These are phyloP conservation scores for Blastocystis sp. DNA, from an alignment of 352 stramenopile genomes.

Conservation along the genomic window DNA sequence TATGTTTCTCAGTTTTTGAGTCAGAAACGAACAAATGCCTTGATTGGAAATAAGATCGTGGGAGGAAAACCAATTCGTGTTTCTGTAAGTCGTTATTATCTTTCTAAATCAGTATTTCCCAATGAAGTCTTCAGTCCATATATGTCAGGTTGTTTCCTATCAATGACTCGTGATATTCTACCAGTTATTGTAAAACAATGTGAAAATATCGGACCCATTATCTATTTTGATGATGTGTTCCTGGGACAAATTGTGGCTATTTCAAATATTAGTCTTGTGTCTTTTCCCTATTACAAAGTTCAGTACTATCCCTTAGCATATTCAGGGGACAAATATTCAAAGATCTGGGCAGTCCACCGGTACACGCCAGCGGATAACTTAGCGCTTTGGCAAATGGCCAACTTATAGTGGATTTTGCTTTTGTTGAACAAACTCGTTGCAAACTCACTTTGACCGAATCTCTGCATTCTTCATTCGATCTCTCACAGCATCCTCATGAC, in stretches of 20 bases:
- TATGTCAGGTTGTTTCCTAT: conserved; percentile 44
- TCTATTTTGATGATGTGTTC: conserved; percentile 57
- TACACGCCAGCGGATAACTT: conserved; percentile 42
- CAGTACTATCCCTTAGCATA: conserved; percentile 24
- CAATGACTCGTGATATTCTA: conserved; percentile 31
- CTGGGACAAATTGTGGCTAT: conserved; percentile 44
- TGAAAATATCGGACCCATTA: conserved; percentile 38
- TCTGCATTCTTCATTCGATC: background rate
- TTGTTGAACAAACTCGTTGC: background rate
- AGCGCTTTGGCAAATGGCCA: conserved; percentile 46
- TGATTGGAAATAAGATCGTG: conserved; percentile 50
- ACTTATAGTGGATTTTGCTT: background rate
- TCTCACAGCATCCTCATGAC: background rate
- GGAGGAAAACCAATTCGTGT: conserved; percentile 20
- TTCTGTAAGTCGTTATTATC: conserved; percentile 40
- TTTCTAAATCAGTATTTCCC: conserved; percentile 40
- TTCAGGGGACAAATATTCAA: background rate
- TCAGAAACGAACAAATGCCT: background rate
- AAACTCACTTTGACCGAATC: background rate
- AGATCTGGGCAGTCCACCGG: conserved; percentile 42
- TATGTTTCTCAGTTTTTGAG: background rate
- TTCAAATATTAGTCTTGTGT: conserved; percentile 8
- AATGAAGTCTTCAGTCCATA: conserved; percentile 14
- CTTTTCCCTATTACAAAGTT: conserved; percentile 44
- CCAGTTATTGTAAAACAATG: conserved; percentile 39